phyloP scores from a whole-genome alignment of 768 basidiomycete genomes.

The Kwoniella sp. region DNA sequence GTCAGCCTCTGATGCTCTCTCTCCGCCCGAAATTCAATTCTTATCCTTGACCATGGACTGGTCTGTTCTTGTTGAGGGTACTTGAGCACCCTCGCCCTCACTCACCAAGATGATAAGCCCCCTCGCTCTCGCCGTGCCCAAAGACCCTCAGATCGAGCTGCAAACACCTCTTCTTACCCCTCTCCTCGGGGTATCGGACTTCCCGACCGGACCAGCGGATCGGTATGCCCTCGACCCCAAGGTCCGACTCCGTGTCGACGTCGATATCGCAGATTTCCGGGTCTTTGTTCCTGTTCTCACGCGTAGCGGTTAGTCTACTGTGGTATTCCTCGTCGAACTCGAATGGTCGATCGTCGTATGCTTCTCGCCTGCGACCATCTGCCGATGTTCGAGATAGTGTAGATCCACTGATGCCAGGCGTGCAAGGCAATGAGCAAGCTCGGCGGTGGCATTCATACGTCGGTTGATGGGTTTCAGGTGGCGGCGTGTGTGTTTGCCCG shows the following conservation, averaged over 20 bases:
- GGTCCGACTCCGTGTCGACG: slow-evolving; percentile 7
- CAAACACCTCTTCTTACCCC: slow-evolving; percentile 42
- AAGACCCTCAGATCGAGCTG: slow-evolving; percentile 45
- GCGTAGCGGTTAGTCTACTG: too few relatives aligned
- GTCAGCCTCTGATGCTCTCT: too few relatives aligned
- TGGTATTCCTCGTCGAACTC: neutral
- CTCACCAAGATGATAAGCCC: slow-evolving; percentile 42
- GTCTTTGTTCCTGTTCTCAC: too few relatives aligned
- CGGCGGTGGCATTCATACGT: neutral
- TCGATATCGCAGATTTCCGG: too few relatives aligned
- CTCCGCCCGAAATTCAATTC: too few relatives aligned
- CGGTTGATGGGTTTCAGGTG: neutral
- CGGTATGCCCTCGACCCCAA: slow-evolving; percentile 12
- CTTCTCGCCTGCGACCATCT: neutral
- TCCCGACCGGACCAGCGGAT: slow-evolving; percentile 17
- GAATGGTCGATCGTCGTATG: neutral
- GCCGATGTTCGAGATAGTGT: neutral
- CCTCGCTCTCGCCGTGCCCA: neutral
- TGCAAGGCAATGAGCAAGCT: slow-evolving; percentile 3
- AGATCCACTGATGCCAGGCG: neutral
- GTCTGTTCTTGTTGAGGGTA: too few relatives aligned
- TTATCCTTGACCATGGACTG: too few relatives aligned
- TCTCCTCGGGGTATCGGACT: neutral
- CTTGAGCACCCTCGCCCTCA: too few relatives aligned
- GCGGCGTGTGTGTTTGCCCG: slow-evolving; percentile 3